Evolutionary conservation across 371 early-diverging fungal species (phyloP), one percentile per base, ranked within the genome.

Genomic region (Gilbertella persicaria): DNA sequence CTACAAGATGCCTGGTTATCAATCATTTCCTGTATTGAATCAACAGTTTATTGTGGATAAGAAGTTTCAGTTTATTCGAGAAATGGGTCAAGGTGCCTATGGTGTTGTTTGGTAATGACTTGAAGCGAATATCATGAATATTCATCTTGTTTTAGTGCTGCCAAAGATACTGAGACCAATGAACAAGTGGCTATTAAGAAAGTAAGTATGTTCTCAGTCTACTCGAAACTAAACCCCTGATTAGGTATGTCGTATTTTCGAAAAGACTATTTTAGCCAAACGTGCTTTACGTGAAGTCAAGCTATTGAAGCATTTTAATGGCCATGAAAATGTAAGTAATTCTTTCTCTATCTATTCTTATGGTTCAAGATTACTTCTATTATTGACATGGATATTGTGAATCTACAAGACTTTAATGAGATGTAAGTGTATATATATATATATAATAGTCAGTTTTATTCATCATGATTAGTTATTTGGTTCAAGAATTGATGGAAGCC

Each of bases 401-500:
- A 78, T 38, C 40, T 72, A 10, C 70, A 74, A 53, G 73, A 75
- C 67, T 96, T 92, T 60, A 90, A 92, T 64, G 96, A 95, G 71
- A 85, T 95, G 87, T 92, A 86, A 62, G 60, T 58, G 9, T 12
- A 9, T 7, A 13, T 12, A 5, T n/a, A 17, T 19, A 6, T 19
- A 5, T 4, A 37, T 6, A 29, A 13, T 20, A 23, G 6, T 23
- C 7, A 35, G 0, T 8, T 37, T 25, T 41, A 30, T 17, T 33
- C 19, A 17, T 16, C 29, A 41, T 16, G 14, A 37, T n/a, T 58
- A 87, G 87, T 49, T 87, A 92, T 60, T 73, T 94, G 56, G 86
- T 91, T 17, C 90, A 95, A 71, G 96, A 93, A 68, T 74, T 99
- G 44, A 99, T 99, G 99, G 99, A 99, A 67, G 97, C 99, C 35